Percentiles rank a stretch among this genome's conserved stretches.
Conservation (phyloP, 805 yeast genomes). For the Vanderwaltozyma yarrowii region DNA sequence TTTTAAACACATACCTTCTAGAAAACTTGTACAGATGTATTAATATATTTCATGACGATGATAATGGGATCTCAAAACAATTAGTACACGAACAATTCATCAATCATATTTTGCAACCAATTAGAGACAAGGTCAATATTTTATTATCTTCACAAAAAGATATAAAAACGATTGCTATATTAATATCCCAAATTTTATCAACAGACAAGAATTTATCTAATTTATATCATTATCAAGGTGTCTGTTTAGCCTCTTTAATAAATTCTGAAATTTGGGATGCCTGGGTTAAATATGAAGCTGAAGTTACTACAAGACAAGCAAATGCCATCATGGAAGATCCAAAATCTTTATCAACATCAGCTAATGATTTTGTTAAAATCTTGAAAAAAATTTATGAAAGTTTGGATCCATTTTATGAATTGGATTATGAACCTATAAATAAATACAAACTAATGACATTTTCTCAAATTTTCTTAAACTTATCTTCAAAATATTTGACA, state of each 20-base stretch:
- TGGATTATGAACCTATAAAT: slow-evolving; percentile 12
- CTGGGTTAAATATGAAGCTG: slow-evolving; percentile 42
- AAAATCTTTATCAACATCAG: slow-evolving; percentile 12
- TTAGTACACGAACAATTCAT: slow-evolving; percentile 33
- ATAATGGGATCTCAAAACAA: slow-evolving; percentile 17
- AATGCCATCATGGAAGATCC: slow-evolving; percentile 31
- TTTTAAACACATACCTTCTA: slow-evolving; percentile 37
- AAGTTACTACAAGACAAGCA: slow-evolving; percentile 36
- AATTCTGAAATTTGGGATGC: slow-evolving; percentile 28
- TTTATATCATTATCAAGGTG: slow-evolving; percentile 35
- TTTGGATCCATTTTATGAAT: slow-evolving; percentile 30
- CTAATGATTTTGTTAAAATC: slow-evolving; percentile 35
- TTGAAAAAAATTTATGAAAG: slow-evolving; percentile 34
- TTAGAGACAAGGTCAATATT: slow-evolving; percentile 33
- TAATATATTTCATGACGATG: slow-evolving; percentile 31
- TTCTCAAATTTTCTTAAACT: slow-evolving; percentile 20
- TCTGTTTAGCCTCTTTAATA: slow-evolving; percentile 25
- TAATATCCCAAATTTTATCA: slow-evolving; percentile 32
- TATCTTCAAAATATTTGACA: slow-evolving; percentile 17
- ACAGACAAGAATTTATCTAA: slow-evolving; percentile 30
- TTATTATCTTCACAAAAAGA: slow-evolving; percentile 30
- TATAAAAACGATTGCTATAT: slow-evolving; percentile 30
- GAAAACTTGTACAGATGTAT: slow-evolving; percentile 33
- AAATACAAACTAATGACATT: slow-evolving; percentile 19
- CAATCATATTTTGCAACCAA: slow-evolving; percentile 32